Evolutionary conservation across 148 eudicot genomes (phyloP), one percentile per base, ranked within the genome.

Genomic region (Heliamphora exappendiculata): DNA sequence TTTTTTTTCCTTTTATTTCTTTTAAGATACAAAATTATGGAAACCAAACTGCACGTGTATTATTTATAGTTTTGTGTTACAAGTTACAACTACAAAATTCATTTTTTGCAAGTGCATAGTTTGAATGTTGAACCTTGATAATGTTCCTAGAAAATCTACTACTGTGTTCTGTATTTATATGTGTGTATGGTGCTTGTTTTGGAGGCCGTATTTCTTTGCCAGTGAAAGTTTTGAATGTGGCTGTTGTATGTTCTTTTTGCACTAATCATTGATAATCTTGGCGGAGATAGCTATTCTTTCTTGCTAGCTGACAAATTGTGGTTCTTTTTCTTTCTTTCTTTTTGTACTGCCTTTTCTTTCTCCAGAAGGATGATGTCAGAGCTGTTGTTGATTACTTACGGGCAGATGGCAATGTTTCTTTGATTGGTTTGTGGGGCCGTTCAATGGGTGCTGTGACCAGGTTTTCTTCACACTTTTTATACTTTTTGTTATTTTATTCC

Each of bases 401-500:
- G 44, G 82, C 86, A 63, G 97, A 95, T 87, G 97, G 97, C 42
- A 92, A 88, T 82, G 83, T 89, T 73, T 91, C 97, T 24, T 85
- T 93, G 80, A 92, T 95, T 86, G 99, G 97, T 68, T 84, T 95
- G 80, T 95, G 99, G 99, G 99, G 99, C 65, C 97, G 99, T 64
- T 95, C 99, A 19, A 95, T 95, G 99, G 99, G 99, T 78, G 94
- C 99, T 77, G 99, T 95, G 57, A 91, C 99, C 65, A 89, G 99
- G 99, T 93, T 65, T 20, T 28, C 64, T 47, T 49, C 74, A 19
- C 49, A 37, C 60, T 36, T 72, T n/a, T 44, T 81, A 50, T 72
- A 57, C 62, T 76, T 47, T 47, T 70, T 13, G 0, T 70, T 44
- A n/a, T n/a, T n/a, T n/a, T n/a, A n/a, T n/a, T n/a, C 29, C 47